A percentile compares a stretch with the other conserved stretches of the same genome.
Conservation (phyloP, 257 asterid genomes). For the Craterostigma plantagineum region DNA sequence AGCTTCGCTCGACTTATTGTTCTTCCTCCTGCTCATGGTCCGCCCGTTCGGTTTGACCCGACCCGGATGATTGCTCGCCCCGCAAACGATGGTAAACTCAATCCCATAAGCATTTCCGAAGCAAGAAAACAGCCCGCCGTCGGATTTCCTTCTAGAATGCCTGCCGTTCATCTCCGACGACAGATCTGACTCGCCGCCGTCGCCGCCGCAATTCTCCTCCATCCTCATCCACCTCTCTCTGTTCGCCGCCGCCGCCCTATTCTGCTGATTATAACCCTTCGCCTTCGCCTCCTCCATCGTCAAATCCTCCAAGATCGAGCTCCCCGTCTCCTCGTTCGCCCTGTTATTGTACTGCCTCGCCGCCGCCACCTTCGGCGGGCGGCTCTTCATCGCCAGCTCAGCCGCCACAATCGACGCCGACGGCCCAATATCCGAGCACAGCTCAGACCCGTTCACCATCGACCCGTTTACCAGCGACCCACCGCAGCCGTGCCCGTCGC, state of each 20-base stretch:
- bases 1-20: slow-evolving; percentile 14
- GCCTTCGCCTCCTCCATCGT: slow-evolving; percentile 46
- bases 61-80: slow-evolving; percentile 15
- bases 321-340: slow-evolving; percentile 17
- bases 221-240: slow-evolving; percentile 17
- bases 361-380: slow-evolving; percentile 2
- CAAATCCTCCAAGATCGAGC: slow-evolving; percentile 42
- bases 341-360: background rate
- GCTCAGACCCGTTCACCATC: slow-evolving; percentile 32
- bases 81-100: slow-evolving; percentile 55
- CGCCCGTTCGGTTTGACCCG: slow-evolving; percentile 5
- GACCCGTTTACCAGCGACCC: slow-evolving; percentile 19
- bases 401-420: slow-evolving; percentile 86
- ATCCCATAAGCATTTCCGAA: slow-evolving; percentile 51
- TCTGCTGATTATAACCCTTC: slow-evolving; percentile 33
- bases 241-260: slow-evolving; percentile 2
- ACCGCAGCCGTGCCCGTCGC: slow-evolving; percentile 18
- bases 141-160: slow-evolving; percentile 23
- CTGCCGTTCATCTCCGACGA: background rate
- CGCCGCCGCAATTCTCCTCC: slow-evolving; percentile 7
- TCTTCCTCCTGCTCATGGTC: slow-evolving; percentile 18
- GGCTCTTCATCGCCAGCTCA: slow-evolving; percentile 28
- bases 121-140: slow-evolving; percentile 23
- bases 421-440: slow-evolving; percentile 80
- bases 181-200: slow-evolving; percentile 11